These are phyloP conservation scores for Takakia lepidozioides DNA, from an alignment of 225 moss, liverwort and hornwort genomes.

Conservation along the genomic window DNA sequence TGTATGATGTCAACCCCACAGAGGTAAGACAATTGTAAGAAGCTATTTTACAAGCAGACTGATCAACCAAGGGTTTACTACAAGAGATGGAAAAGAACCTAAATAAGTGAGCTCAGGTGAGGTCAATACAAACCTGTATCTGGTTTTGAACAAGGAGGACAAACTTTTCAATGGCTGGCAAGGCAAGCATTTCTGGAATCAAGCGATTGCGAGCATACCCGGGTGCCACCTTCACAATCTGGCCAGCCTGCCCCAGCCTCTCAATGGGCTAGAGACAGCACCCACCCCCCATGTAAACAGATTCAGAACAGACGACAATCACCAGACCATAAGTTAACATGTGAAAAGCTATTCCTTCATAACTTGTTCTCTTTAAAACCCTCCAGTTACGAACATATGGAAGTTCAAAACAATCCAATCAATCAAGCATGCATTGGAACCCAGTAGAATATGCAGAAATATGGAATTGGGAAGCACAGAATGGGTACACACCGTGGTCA, in stretches of 20 bases:
- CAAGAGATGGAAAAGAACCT: neutral
- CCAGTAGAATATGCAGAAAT: neutral
- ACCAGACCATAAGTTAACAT: neutral
- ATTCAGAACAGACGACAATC: too few species aligned
- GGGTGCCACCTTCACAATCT: constrained; percentile 90
- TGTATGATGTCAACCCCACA: too few species aligned
- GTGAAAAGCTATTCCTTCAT: neutral
- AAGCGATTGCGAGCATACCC: constrained; percentile 93
- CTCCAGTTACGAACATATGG: neutral
- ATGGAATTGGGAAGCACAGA: neutral
- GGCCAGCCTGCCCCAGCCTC: constrained; percentile 79
- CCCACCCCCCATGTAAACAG: constrained; percentile 7
- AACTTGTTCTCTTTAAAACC: neutral
- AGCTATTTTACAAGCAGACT: too few species aligned
- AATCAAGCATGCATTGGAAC: neutral
- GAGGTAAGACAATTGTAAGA: too few species aligned
- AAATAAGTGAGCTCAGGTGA: too few species aligned
- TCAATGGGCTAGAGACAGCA: constrained; percentile 81
- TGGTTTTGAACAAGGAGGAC: constrained; percentile 67
- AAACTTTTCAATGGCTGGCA: constrained; percentile 90
- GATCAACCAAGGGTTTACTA: neutral
- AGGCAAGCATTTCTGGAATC: constrained; percentile 80
- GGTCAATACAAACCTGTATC: constrained; percentile 43
- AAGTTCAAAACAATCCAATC: neutral
- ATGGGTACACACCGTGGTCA: constrained; percentile 36